Base-by-base conservation (phyloP, 75 land plant genomes). In the Picea glauca region DNA sequence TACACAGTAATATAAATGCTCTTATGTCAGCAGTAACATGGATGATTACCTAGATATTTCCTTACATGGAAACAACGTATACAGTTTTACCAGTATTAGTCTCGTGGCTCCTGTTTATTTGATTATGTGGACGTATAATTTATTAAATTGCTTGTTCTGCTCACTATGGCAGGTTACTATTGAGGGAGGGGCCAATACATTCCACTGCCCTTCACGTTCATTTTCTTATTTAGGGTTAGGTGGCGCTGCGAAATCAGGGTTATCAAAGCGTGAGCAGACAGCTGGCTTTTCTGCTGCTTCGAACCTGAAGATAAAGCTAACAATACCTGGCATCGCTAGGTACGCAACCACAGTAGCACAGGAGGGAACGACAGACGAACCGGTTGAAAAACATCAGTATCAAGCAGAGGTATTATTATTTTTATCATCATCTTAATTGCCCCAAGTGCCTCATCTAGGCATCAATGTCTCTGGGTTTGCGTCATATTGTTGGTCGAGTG, bases 331-430 rank as follows among this genome's bases (percentile, higher is more conserved):
- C 11, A 38, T 46, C 8, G 74, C n/a, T 11, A 43, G 76, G 76
- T 46, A 31, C 1, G 76, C 58, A 32, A 31, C 76, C 56, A 56
- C 76, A 50, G 76, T 23, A 26, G 76, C 76, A 17, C 56, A 75
- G 60, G 13, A 20, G 30, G 31, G 58, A 13, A 75, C 59, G 4
- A 15, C 32, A 3, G 76, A 75, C 8, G 60, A 32, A 23, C 21
- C 83, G 5, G 93, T 85, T 20, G 95, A 93, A 85, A 93, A 85
- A 74, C 82, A 82, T 79, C 88, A 91, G 76, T 93, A 93, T 76
- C 95, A 93, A 62, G 95, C 95, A 21, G 95, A 93, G 76, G 76
- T 75, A 62, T 23, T 8, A 1, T 18, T 40, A 15, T 31, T 18
- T 5, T 72, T 31, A 8, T 3, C 54, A 30, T 0, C 56, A 9